A percentile compares a stretch with the other conserved stretches of the same genome.
phyloP scores from a whole-genome alignment of 768 basidiomycete species.

The Phylloporus scabripes region DNA sequence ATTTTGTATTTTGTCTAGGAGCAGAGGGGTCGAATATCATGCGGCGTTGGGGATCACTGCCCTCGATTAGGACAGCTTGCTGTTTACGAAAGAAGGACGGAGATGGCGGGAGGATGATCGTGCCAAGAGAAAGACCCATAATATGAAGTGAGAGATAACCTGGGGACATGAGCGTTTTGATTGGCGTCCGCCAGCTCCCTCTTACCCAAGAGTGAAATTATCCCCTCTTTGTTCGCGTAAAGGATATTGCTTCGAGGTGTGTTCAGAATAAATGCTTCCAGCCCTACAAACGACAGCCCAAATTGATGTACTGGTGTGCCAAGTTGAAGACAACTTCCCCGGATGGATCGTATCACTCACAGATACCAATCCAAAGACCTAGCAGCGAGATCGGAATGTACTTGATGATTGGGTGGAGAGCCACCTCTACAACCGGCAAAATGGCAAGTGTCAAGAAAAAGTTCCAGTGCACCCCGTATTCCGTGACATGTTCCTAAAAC shows the following conservation, averaged over 20 bases:
- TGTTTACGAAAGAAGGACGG: constrained; percentile 66
- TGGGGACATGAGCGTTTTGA: constrained; percentile 20
- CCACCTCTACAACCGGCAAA: constrained; percentile 65
- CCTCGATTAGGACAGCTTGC: constrained; percentile 23
- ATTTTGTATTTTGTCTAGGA: constrained; percentile 64
- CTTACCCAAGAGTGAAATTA: constrained; percentile 71
- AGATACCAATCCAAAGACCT: constrained; percentile 53
- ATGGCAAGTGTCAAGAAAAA: constrained; percentile 93
- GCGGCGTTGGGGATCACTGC: neutral
- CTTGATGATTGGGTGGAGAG: constrained; percentile 62
- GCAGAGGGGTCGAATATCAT: constrained; percentile 16
- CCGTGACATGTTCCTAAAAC: constrained; percentile 84
- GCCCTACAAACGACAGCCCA: constrained; percentile 46
- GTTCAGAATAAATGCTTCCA: constrained; percentile 61
- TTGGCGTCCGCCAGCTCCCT: neutral
- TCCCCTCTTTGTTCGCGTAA: constrained; percentile 87
- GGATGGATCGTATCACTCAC: constrained; percentile 34
- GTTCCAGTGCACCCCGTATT: constrained; percentile 98
- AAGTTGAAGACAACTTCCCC: neutral
- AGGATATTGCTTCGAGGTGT: constrained; percentile 60
- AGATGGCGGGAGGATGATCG: constrained; percentile 71
- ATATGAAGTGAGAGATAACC: constrained; percentile 91
- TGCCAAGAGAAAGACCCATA: constrained; percentile 77
- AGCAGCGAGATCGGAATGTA: constrained; percentile 55
- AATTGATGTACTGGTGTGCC: constrained; percentile 61